Evolutionary conservation across 2,329 filamentous ascomycete genomes (phyloP).

Genomic region (Aureobasidium sp.): DNA sequence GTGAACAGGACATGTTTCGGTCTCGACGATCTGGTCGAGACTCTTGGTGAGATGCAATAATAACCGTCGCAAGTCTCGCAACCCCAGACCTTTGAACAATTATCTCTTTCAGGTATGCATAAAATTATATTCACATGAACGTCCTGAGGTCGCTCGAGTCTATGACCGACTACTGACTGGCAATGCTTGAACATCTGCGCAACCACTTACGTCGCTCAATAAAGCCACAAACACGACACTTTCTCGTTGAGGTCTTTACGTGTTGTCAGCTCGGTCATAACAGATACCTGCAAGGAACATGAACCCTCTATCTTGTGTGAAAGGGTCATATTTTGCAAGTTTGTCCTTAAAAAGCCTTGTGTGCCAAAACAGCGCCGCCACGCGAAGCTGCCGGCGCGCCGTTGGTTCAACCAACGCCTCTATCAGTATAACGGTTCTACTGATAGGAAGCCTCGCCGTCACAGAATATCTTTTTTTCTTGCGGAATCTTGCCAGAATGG

Average conservation of each 20-base stretch:
- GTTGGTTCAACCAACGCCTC: constrained; percentile 4
- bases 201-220: not conserved
- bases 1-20: not conserved
- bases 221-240: not conserved
- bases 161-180: not conserved
- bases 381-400: constrained; percentile 4
- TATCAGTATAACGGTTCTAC: constrained; percentile 9
- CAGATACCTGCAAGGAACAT: not conserved
- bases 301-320: not conserved
- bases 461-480: not conserved
- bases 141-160: not conserved
- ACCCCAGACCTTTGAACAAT: not conserved
- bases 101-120: not conserved
- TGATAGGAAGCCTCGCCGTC: constrained; percentile 8
- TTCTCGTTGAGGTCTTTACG: not conserved
- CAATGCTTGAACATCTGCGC: not conserved
- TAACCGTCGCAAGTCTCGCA: not conserved
- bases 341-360: not conserved
- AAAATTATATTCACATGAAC: not conserved
- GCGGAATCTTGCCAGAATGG: not conserved
- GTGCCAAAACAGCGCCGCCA: not conserved
- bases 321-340: not conserved
- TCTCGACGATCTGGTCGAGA: not conserved
- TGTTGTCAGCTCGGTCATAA: not conserved
- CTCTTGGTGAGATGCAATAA: not conserved